A percentile compares a stretch with the other conserved stretches of the same genome.
phyloP scores from a whole-genome alignment of 495 filamentous ascomycete species.

The Rusavskia elegans region DNA sequence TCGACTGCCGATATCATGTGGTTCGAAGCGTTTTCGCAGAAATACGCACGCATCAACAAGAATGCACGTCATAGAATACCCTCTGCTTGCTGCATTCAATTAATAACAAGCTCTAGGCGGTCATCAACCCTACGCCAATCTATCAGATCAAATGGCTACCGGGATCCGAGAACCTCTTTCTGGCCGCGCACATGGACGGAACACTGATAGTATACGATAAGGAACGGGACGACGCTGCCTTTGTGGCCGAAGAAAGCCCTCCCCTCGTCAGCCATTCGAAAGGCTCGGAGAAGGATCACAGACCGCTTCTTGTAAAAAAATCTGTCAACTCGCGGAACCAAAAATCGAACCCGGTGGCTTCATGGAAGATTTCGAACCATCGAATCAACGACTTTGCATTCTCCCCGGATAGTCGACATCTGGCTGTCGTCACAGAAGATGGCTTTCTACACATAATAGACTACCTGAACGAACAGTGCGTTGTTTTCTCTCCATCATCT shows the following conservation, averaged over 20 bases:
- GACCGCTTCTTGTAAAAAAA: slow-evolving; percentile 48
- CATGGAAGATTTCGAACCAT: slow-evolving; percentile 81
- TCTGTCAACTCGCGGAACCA: slow-evolving; percentile 87
- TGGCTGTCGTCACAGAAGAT: slow-evolving; percentile 90
- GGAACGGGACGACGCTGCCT: slow-evolving; percentile 87
- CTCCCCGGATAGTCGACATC: slow-evolving; percentile 66
- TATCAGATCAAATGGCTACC: slow-evolving; percentile 86
- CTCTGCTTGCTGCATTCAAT: neutral
- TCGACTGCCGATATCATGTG: slow-evolving; percentile 94
- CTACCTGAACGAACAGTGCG: slow-evolving; percentile 78
- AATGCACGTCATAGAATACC: slow-evolving; percentile 37
- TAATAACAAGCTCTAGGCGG: slow-evolving; percentile 35
- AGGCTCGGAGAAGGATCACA: slow-evolving; percentile 19
- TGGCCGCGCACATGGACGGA: slow-evolving; percentile 87
- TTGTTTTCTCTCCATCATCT: neutral
- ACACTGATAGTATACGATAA: slow-evolving; percentile 95
- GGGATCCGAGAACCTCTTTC: slow-evolving; percentile 81
- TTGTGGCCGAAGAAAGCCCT: slow-evolving; percentile 35
- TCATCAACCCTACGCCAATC: slow-evolving; percentile 72
- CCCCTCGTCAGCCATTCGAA: slow-evolving; percentile 32
- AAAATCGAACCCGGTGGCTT: slow-evolving; percentile 77
- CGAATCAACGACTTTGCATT: slow-evolving; percentile 81
- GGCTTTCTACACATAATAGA: slow-evolving; percentile 80
- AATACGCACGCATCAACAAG: slow-evolving; percentile 92
- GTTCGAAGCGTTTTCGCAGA: slow-evolving; percentile 95